phyloP scores from a whole-genome alignment of 805 yeast species.

The Candida pseudofarinosa region DNA sequence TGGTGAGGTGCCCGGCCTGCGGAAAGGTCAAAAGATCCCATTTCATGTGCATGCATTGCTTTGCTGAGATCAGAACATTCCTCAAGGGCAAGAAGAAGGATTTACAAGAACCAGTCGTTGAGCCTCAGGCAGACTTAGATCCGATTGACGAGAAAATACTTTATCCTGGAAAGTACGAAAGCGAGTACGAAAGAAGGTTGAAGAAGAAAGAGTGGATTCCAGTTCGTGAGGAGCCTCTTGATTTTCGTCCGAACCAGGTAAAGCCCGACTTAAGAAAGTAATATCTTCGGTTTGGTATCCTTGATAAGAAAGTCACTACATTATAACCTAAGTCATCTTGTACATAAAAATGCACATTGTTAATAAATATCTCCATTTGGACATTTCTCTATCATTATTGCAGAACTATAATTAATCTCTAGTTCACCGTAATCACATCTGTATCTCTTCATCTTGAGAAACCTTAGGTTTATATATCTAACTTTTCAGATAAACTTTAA shows the following conservation, averaged over 20 bases:
- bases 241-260: slow-evolving; percentile 25
- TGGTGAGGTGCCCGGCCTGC: slow-evolving; percentile 93
- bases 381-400: not conserved
- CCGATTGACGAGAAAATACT: slow-evolving; percentile 59
- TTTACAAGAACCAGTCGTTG: slow-evolving; percentile 20
- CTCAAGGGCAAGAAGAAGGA: slow-evolving; percentile 55
- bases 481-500: too few relatives aligned
- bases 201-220: slow-evolving; percentile 43
- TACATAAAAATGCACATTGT: not conserved
- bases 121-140: slow-evolving; percentile 45
- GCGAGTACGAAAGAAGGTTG: slow-evolving; percentile 26
- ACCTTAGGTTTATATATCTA: too few relatives aligned
- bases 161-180: slow-evolving; percentile 67
- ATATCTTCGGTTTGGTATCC: not conserved
- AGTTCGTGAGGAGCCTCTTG: slow-evolving; percentile 38
- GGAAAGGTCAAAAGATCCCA: slow-evolving; percentile 90
- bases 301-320: not conserved
- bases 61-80: slow-evolving; percentile 67
- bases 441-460: too few relatives aligned
- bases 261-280: slow-evolving; percentile 11
- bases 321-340: not conserved
- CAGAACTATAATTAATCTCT: too few relatives aligned
- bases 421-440: too few relatives aligned
- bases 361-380: not conserved
- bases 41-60: slow-evolving; percentile 90